A percentile compares a stretch with the other conserved stretches of the same genome.
phyloP scores from a whole-genome alignment of 192 early-diverging fungal genomes.

The Bifiguratus adelaidae region DNA sequence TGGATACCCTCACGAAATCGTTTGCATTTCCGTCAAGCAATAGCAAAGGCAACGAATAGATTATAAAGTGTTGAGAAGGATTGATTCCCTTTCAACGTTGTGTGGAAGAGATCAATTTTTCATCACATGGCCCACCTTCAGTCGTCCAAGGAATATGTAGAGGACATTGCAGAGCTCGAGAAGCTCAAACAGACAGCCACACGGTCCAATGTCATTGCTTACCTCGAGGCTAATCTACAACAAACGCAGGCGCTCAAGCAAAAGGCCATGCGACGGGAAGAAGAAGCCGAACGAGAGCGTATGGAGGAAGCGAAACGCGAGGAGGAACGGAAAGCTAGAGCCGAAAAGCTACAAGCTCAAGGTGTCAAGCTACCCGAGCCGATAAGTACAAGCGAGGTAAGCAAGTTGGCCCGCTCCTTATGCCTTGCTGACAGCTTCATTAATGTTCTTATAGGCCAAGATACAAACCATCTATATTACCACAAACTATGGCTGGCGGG shows the following conservation, averaged over 20 bases:
- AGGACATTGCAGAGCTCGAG: constrained; percentile 2
- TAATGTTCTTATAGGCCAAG: constrained; percentile 1
- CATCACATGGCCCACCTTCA: no score
- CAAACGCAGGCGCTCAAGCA: neutral
- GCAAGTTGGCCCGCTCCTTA: neutral
- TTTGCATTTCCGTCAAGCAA: no score
- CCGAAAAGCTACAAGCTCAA: constrained; percentile 1
- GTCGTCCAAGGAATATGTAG: no score
- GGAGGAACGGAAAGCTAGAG: neutral
- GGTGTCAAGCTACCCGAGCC: constrained; percentile 6
- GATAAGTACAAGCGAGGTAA: constrained; percentile 3
- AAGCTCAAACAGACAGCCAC: neutral
- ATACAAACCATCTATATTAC: constrained; percentile 8
- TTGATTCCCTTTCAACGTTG: no score
- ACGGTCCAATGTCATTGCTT: neutral
- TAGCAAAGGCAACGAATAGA: no score
- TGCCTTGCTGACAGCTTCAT: neutral
- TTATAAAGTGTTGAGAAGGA: no score
- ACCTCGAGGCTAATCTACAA: neutral
- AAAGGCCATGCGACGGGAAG: neutral
- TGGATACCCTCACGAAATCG: no score
- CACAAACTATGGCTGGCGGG: constrained; percentile 6
- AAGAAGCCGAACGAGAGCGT: neutral
- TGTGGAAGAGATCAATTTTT: no score
- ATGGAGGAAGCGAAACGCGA: constrained; percentile 1